phyloP scores from a whole-genome alignment of 164 flowering plant species.

The Sedum album region DNA sequence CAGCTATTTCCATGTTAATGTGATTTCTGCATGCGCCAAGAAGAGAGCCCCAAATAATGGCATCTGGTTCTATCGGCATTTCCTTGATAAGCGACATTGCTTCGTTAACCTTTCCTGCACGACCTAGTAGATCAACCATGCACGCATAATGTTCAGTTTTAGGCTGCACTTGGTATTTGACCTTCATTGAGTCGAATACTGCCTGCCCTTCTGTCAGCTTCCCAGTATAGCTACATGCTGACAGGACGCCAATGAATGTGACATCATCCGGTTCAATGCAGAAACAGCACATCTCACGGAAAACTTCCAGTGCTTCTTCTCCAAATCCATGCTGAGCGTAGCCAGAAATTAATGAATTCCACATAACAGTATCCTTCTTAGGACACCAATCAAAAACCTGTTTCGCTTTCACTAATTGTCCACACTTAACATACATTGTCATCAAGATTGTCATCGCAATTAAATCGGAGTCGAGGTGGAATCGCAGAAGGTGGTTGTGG shows the following conservation, averaged over 20 bases:
- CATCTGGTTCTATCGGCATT: conserved; percentile 69
- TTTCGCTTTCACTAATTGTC: conserved; percentile 51
- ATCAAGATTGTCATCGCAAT: conserved; percentile 54
- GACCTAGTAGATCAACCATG: conserved; percentile 76
- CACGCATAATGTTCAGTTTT: conserved; percentile 64
- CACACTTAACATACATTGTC: conserved; percentile 72
- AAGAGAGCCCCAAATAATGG: too few species aligned
- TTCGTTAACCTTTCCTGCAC: conserved; percentile 53
- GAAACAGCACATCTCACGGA: conserved; percentile 42
- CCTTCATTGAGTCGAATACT: conserved; percentile 54
- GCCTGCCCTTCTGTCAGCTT: conserved; percentile 51
- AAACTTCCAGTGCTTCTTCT: conserved; percentile 49
- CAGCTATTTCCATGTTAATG: conserved; percentile 57
- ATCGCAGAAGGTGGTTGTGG: conserved; percentile 47
- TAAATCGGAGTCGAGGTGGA: conserved; percentile 40
- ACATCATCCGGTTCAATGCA: conserved; percentile 47
- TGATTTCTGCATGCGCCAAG: conserved; percentile 57
- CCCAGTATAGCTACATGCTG: conserved; percentile 77
- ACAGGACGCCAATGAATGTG: conserved; percentile 17
- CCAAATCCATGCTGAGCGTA: conserved; percentile 66
- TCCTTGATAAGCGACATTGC: conserved; percentile 47
- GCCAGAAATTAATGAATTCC: conserved; percentile 73
- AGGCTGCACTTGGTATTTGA: conserved; percentile 42
- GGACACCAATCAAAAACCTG: conserved; percentile 43
- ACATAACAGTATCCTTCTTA: conserved; percentile 64